Conservation (phyloP, 768 basidiomycete genomes). For the Boletus edulis region DNA sequence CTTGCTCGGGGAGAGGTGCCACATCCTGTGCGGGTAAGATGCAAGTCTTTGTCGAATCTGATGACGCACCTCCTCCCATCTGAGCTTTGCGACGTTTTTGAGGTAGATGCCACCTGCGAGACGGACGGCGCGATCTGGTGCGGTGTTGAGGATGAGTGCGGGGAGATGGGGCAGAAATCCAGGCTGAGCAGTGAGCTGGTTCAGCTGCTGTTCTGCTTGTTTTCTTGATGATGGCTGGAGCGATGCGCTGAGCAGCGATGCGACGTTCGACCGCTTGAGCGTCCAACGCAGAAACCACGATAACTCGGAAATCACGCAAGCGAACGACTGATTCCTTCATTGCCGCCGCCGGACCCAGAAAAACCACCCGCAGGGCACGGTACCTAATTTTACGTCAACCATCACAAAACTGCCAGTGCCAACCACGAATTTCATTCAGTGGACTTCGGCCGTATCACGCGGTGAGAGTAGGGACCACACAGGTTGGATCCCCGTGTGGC, state of each 20-base stretch:
- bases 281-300: no score
- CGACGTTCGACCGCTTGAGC: conserved; percentile 68
- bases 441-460: no score
- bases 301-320: no score
- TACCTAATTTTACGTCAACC: no score
- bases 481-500: no score
- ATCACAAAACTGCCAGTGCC: no score
- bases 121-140: conserved; percentile 65
- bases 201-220: conserved; percentile 77
- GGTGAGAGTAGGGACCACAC: no score
- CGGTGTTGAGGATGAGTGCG: conserved; percentile 66
- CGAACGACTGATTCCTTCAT: no score
- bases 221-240: conserved; percentile 68
- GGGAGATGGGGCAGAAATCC: conserved; percentile 83
- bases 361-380: no score
- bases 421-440: no score
- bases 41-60: not conserved
- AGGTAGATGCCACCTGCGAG: conserved; percentile 88
- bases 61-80: conserved; percentile 81
- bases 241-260: conserved; percentile 69
- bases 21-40: conserved; percentile 57
- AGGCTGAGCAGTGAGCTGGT: conserved; percentile 60
- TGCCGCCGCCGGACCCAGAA: no score
- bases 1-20: conserved; percentile 62
- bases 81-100: conserved; percentile 84